A percentile compares a stretch with the other conserved stretches of the same genome.
Conservation (phyloP, 108 stramenopile species). For the Pseudonitzschia delicatissima region DNA sequence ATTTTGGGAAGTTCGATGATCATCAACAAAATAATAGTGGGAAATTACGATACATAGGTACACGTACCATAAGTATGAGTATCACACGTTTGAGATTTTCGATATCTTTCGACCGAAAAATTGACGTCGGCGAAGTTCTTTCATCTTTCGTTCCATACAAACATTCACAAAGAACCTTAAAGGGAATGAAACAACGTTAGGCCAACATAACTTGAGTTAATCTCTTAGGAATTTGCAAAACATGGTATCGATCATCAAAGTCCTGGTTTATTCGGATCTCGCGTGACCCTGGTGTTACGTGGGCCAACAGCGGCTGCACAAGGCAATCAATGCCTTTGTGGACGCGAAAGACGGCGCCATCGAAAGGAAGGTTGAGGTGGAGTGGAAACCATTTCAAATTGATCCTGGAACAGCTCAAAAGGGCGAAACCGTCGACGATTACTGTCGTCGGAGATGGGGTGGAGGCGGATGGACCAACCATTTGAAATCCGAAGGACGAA, state of each 20-base stretch:
- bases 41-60: too few species aligned
- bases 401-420: slow-evolving; percentile 56
- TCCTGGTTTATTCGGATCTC: slow-evolving; percentile 60
- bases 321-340: slow-evolving; percentile 45
- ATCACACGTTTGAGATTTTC: too few species aligned
- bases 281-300: slow-evolving; percentile 86
- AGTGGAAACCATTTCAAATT: slow-evolving; percentile 81
- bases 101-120: too few species aligned
- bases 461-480: slow-evolving; percentile 59
- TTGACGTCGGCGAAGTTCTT: too few species aligned
- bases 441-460: slow-evolving; percentile 73
- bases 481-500: slow-evolving; percentile 51
- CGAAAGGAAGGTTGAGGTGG: slow-evolving; percentile 19
- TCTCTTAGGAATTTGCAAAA: too few species aligned
- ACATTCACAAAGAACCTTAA: too few species aligned
- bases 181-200: not conserved
- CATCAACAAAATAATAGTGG: too few species aligned
- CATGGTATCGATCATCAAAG: slow-evolving; percentile 16
- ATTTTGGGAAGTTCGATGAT: too few species aligned
- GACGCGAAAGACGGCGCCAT: not conserved
- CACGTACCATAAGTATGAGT: too few species aligned
- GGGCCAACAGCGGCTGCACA: slow-evolving; percentile 59
- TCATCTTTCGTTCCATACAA: too few species aligned
- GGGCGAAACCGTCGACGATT: slow-evolving; percentile 68
- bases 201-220: too few species aligned